A percentile compares a stretch with the other conserved stretches of the same genome.
Evolutionary conservation across 768 basidiomycete species (phyloP).

Genomic region (Xanthoconium purpureum): DNA sequence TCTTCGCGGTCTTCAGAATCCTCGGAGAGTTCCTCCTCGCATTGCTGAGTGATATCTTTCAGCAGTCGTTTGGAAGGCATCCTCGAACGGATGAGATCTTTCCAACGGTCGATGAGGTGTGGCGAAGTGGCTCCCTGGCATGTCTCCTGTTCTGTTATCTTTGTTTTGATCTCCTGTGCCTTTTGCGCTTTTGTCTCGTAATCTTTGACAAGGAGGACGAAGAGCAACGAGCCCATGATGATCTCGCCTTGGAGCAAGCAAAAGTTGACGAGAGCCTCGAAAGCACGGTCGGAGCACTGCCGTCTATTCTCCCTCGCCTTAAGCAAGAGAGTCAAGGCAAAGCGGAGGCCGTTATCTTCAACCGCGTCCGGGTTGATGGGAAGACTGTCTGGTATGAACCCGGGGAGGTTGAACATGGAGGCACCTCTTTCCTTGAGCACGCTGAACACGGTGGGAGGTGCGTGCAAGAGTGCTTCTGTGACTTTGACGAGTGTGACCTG

Average conservation of each 20-base stretch:
- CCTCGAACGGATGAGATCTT: constrained; percentile 8
- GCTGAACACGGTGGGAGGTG: constrained; percentile 23
- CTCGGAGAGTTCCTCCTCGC: constrained; percentile 30
- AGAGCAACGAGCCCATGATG: constrained; percentile 68
- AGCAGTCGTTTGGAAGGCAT: constrained; percentile 32
- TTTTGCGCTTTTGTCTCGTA: constrained; percentile 44
- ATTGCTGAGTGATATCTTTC: constrained; percentile 30
- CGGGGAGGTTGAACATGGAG: constrained; percentile 16
- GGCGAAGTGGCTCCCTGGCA: constrained; percentile 11
- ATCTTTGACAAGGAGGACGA: constrained; percentile 62
- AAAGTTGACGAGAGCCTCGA: constrained; percentile 54
- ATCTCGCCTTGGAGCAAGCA: constrained; percentile 79
- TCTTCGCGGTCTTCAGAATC: constrained; percentile 29
- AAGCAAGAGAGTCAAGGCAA: constrained; percentile 52
- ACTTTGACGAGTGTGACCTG: constrained; percentile 48
- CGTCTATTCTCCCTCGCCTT: constrained; percentile 54
- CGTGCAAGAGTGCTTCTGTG: constrained; percentile 14
- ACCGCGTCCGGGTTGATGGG: constrained; percentile 36
- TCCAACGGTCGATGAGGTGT: constrained; percentile 20
- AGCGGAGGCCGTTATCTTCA: constrained; percentile 39
- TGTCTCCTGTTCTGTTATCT: constrained; percentile 17
- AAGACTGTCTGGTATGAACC: constrained; percentile 18
- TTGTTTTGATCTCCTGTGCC: constrained; percentile 26
- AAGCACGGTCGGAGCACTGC: constrained; percentile 57
- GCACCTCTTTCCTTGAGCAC: constrained; percentile 17